Percentiles rank a stretch among this genome's conserved stretches.
These are phyloP conservation scores for Sphagnum magellanicum DNA, from an alignment of 228 moss, liverwort and hornwort genomes.

Conservation along the genomic window DNA sequence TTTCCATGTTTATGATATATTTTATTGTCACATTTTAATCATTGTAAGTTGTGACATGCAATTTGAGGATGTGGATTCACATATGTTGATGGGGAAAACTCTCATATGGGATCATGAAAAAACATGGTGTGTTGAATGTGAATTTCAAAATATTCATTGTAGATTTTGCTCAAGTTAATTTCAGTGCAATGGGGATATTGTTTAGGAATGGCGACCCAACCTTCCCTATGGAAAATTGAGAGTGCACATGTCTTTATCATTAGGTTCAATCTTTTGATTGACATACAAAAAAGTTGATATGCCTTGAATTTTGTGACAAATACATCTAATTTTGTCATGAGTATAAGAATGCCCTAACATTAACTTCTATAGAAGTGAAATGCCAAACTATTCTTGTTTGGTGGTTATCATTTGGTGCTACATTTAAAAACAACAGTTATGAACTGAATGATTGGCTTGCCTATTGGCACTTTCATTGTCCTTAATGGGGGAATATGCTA, in stretches of 20 bases:
- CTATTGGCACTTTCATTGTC: background rate
- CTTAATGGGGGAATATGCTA: background rate
- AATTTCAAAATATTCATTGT: background rate
- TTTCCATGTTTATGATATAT: background rate
- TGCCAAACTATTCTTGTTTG: background rate
- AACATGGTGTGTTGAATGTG: too few relatives aligned
- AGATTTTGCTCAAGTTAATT: background rate
- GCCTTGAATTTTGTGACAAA: background rate
- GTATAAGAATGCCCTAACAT: background rate
- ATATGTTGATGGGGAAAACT: background rate
- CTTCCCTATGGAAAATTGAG: background rate
- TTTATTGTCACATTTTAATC: background rate
- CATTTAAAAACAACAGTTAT: background rate
- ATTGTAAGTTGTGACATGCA: background rate
- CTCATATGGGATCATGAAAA: background rate
- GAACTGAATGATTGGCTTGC: background rate
- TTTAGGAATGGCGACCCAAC: background rate
- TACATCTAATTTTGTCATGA: background rate
- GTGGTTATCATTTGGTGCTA: constrained; percentile 1
- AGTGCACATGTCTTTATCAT: background rate
- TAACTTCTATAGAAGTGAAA: background rate
- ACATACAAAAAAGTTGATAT: background rate
- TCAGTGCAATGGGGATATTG: background rate
- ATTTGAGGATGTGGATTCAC: background rate
- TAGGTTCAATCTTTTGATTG: background rate